Evolutionary conservation across 1,284 basidiomycete genomes (phyloP), one percentile per base, ranked within the genome.

Genomic region (Ustilago loliicola): DNA sequence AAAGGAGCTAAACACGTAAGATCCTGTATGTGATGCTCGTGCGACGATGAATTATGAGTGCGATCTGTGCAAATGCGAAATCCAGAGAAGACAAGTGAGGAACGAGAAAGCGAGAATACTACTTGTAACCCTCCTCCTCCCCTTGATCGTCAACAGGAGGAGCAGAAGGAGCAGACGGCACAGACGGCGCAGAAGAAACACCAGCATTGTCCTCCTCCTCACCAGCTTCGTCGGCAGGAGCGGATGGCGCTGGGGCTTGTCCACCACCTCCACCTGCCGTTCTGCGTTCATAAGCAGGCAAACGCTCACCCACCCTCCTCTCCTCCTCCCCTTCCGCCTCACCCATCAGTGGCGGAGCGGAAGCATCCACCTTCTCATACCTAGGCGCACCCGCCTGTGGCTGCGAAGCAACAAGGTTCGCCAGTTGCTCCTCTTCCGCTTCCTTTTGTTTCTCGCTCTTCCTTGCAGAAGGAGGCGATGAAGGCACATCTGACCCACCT

Each of bases 361-460:
- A 55, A 32, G 66, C 40, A 11, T 57, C 50, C 7, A 42, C 3
- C 51, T 48, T 52, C 48, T 79, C 61, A 54, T 79, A 79, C 17
- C 25, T 29, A 19, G 72, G 72, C 29, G 77, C 71, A 45, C 61
- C 71, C 45, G 52, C 38, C 0, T 54, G 60, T 3, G 74, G 74
- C 10, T 66, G 29, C 13, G 74, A 77, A 0, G 74, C 69, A 10
- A 77, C 62, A 2, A 77, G 55, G 5, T 64, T 54, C 0, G 74
- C 74, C 11, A 77, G 51, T 50, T 74, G 54, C 17, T 68, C 74
- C 27, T 72, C 36, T 57, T 78, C 76, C 1, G 76, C 76, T 25
- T 78, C 76, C 4, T 54, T 56, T 51, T 73, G 70, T 55, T 78
- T 78, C 17, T 78, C 76, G 36, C 63, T 65, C 60, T 61, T 66